Evolutionary conservation across 495 filamentous ascomycete genomes (phyloP), one percentile per base, ranked within the genome.

Genomic region (Cladorrhinum samala): DNA sequence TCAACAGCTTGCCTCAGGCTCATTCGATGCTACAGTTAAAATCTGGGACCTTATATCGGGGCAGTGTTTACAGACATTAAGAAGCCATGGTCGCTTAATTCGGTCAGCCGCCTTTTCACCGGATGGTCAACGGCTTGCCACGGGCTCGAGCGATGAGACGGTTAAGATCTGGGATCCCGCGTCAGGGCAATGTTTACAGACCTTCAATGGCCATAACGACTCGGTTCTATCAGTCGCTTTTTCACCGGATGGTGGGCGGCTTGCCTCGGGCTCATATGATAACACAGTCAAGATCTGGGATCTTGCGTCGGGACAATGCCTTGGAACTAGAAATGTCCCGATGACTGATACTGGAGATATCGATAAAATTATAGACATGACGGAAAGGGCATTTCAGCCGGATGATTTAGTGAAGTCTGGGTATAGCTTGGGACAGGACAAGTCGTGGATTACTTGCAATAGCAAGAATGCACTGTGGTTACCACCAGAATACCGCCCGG

Each of bases 401-500:
- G 48, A 52, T 52, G 20, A 44, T 44, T 13, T 18, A 20, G 21
- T 18, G 41, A 20, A 14, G 41, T 19, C 19, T 19, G 41, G 41
- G 41, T 44, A 44, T 21, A 5, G 21, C n/a, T 44, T 44, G 41
- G 4, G 41, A 4, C 14, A 1, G 18, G 41, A 44, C 9, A 19
- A 1, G 41, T 17, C 41, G 14, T 44, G 41, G 41, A 18, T 44
- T 3, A 44, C 23, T 24, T 44, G 46, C 37, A 55, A 49, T 49
- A 46, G 52, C 52, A n/a, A 51, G 50, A 60, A 59, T 16, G 53
- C 56, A 24, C 16, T 65, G 2, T 65, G 65, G 57, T 52, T 68
- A 38, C 62, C 60, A 50, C 19, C 48, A 1, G 57, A 63, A 44
- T 62, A 68, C 54, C 60, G 58, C 67, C 49, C 55, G 18, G 45